Conservation (phyloP, 2,329 filamentous ascomycete species). For the Ophiocordyceps camponoti-floridani region DNA sequence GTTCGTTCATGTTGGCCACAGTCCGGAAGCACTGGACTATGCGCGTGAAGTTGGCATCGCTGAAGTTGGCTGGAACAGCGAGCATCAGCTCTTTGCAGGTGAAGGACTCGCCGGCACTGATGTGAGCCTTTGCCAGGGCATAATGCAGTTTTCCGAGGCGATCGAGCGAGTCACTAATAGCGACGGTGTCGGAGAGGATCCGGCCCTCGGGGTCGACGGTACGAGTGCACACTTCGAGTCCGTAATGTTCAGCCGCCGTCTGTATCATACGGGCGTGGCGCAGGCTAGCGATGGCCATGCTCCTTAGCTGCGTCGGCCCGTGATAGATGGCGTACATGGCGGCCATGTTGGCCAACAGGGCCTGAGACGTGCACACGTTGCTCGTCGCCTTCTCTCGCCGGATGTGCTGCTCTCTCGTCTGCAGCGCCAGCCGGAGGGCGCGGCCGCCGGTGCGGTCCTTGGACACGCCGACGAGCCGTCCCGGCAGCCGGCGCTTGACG, state of each 20-base stretch:
- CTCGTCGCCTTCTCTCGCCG: constrained; percentile 91
- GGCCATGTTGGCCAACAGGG: constrained; percentile 86
- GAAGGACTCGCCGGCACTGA: constrained; percentile 56
- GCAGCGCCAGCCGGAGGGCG: constrained; percentile 68
- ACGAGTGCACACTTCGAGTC: constrained; percentile 42
- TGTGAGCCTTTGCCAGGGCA: constrained; percentile 31
- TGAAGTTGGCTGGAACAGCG: constrained; percentile 10
- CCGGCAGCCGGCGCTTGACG: constrained; percentile 87
- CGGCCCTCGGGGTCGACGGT: constrained; percentile 36
- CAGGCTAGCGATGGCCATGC: constrained; percentile 65
- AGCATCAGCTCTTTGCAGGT: constrained; percentile 8
- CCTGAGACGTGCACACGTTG: constrained; percentile 94
- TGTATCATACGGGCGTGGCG: constrained; percentile 54
- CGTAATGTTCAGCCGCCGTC: constrained; percentile 40
- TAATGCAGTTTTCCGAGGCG: constrained; percentile 11
- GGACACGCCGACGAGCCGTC: constrained; percentile 75
- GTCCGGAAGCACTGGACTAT: constrained; percentile 5
- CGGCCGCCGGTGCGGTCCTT: constrained; percentile 73
- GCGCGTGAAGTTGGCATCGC: constrained; percentile 5
- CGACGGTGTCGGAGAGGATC: constrained; percentile 65
- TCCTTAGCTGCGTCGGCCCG: constrained; percentile 64
- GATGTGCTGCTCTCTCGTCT: constrained; percentile 93
- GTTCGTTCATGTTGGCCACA: constrained; percentile 9
- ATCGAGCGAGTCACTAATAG: constrained; percentile 31
- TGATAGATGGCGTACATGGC: constrained; percentile 92